Conservation (phyloP, 257 asterid species). For the Rhazya stricta region DNA sequence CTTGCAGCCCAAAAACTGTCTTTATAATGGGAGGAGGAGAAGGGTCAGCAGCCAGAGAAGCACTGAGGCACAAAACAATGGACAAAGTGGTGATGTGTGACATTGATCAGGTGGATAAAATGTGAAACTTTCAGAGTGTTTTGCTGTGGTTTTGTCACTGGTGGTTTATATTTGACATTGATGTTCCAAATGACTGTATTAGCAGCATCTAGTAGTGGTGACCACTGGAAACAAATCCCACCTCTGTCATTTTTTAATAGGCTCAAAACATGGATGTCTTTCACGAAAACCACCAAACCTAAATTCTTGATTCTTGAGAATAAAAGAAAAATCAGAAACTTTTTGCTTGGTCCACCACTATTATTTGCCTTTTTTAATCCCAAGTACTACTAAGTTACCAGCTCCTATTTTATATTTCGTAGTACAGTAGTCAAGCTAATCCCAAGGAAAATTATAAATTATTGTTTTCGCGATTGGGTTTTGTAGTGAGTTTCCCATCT, state of each 20-base stretch:
- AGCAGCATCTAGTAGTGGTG: background rate
- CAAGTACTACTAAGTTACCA: background rate
- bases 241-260: background rate
- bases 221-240: background rate
- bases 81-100: constrained; percentile 96
- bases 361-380: background rate
- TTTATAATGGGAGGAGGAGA: constrained; percentile 99
- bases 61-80: constrained; percentile 68
- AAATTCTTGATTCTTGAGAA: background rate
- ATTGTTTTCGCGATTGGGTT: background rate
- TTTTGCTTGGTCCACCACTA: background rate
- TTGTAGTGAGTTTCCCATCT: background rate
- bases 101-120: constrained; percentile 66
- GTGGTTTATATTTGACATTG: constrained; percentile 11
- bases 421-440: background rate
- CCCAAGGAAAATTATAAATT: background rate
- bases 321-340: background rate
- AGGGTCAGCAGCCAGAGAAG: constrained; percentile 96
- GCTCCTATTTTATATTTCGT: background rate
- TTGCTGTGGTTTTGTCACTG: background rate
- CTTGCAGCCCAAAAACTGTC: constrained; percentile 62
- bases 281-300: background rate
- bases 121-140: background rate
- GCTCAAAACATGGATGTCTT: background rate
- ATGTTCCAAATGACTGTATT: background rate